phyloP scores from a whole-genome alignment of 2,329 filamentous ascomycete species.

The Fusarium pininemorale region DNA sequence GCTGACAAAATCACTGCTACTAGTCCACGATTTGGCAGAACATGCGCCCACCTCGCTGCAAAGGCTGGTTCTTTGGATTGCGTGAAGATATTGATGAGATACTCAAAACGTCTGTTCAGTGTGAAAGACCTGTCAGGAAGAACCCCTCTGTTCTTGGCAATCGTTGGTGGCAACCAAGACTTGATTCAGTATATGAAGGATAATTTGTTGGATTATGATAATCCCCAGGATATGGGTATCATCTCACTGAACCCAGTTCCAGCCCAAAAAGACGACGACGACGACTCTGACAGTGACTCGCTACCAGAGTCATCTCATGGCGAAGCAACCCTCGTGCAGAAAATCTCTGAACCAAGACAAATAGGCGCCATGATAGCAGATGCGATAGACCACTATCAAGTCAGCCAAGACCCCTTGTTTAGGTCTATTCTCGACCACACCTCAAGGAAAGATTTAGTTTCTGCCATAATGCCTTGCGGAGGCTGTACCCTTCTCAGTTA shows the following conservation, averaged over 20 bases:
- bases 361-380: constrained; percentile 30
- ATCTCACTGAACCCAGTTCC: neutral
- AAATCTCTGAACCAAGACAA: neutral
- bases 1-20: neutral
- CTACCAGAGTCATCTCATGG: neutral
- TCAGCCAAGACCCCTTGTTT: constrained; percentile 5
- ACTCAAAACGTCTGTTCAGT: constrained; percentile 19
- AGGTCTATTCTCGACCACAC: constrained; percentile 20
- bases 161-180: constrained; percentile 9
- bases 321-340: neutral
- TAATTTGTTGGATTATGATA: constrained; percentile 3
- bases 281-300: neutral
- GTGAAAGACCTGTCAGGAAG: constrained; percentile 22
- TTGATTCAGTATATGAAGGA: constrained; percentile 30
- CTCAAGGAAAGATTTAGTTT: constrained; percentile 20
- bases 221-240: constrained; percentile 8
- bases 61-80: constrained; percentile 29
- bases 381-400: constrained; percentile 14
- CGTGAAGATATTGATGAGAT: constrained; percentile 18
- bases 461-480: constrained; percentile 36
- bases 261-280: neutral
- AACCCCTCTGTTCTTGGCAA: constrained; percentile 32
- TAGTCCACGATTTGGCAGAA: constrained; percentile 16
- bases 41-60: constrained; percentile 35
- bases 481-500: constrained; percentile 39